Base-by-base conservation (phyloP, 1,139 yeast genomes). In the Scheffersomyces titani region DNA sequence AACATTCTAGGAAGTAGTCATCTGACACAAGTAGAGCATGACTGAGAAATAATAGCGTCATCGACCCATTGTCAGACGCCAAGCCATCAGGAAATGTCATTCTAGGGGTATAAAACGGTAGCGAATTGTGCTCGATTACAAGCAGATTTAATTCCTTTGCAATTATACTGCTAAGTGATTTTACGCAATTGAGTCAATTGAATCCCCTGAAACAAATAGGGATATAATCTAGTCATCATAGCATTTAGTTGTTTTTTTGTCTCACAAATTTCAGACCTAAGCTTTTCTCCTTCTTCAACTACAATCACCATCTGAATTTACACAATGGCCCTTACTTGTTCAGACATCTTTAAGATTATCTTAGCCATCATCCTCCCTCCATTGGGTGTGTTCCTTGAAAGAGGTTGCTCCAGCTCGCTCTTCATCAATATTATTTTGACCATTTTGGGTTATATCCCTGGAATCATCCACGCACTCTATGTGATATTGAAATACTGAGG, bases 361-460 rank as follows among this genome's bases (percentile, higher is more conserved):
- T 70, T 80, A 63, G 92, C 92, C 36, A 68, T 88, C 66, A 72
- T 89, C 63, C 75, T 88, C 61, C 93, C 93, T 53, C 93, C 93
- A 55, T 73, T 89, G 60, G 93, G 92, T 60, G 94, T 89, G 19
- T 87, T 87, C 73, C 70, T 87, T 61, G 92, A 88, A 74, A 76
- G 80, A 63, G 94, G 93, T 47, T 85, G 90, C 69, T 73, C 81
- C 21, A 68, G 76, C 19, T 77, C 88, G 45, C 75, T 89, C 54
- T 74, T 87, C 57, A 76, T 89, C 68, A 87, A 86, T 73, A 76
- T 87, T 58, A 60, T 87, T 57, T 81, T 88, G 71, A 85, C 89
- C 51, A 70, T 83, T 55, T 77, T 87, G 59, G 92, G 90, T 56
- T 87, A 82, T 72, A 78, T 84, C 71, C 87, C 92, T 62, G 88